Conservation (phyloP, 139 green algal species). For the Chlorella sp. region DNA sequence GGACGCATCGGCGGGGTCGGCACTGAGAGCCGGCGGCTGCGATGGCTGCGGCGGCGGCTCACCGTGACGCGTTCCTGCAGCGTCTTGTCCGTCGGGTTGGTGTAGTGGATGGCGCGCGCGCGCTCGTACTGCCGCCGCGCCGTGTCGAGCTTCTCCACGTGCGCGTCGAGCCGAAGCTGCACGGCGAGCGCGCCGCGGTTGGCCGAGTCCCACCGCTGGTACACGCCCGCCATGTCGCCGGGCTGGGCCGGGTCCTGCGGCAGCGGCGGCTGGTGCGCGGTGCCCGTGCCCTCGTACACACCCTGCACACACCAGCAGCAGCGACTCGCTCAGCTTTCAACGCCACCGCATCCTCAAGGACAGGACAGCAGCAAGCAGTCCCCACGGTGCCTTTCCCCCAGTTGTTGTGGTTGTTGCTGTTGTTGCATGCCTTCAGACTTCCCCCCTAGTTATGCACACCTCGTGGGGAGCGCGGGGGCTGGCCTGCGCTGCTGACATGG, state of each 20-base stretch:
- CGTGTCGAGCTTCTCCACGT: slow-evolving; percentile 6
- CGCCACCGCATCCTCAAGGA: too few species aligned
- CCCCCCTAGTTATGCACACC: too few species aligned
- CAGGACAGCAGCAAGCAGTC: too few species aligned
- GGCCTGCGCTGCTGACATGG: too few species aligned
- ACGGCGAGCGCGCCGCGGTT: background rate
- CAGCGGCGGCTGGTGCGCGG: too few species aligned
- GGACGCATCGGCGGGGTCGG: background rate
- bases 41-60: too few species aligned
- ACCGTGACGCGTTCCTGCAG: slow-evolving; percentile 5
- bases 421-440: too few species aligned
- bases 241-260: background rate
- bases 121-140: slow-evolving; percentile 20
- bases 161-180: background rate
- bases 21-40: too few species aligned
- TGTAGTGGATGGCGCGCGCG: slow-evolving; percentile 24
- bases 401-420: too few species aligned
- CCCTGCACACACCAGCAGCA: background rate
- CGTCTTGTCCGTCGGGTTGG: slow-evolving; percentile 15
- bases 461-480: too few species aligned
- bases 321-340: too few species aligned
- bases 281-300: background rate
- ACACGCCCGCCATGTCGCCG: background rate
- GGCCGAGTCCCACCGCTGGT: slow-evolving; percentile 13
- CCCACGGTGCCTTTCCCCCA: too few species aligned